phyloP scores from a whole-genome alignment of 352 stramenopile species.

The Phytophthora cryptogea region DNA sequence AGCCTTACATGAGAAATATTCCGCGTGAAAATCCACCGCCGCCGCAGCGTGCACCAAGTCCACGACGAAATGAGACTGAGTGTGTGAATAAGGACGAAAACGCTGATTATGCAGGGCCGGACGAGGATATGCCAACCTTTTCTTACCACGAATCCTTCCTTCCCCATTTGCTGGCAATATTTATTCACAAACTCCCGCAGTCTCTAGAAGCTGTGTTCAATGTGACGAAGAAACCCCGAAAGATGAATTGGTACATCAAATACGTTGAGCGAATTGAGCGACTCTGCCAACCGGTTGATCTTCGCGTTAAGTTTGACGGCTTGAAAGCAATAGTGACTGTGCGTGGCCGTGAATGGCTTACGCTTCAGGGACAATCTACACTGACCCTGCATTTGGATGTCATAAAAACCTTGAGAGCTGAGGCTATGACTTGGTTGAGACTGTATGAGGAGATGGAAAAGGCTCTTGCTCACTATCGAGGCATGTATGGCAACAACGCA shows the following conservation, averaged over 20 bases:
- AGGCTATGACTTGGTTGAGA: slow-evolving; percentile 51
- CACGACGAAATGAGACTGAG: slow-evolving; percentile 14
- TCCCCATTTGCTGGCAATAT: slow-evolving; percentile 48
- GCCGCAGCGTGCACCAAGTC: slow-evolving; percentile 12
- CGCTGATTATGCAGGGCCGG: slow-evolving; percentile 11
- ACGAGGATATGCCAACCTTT: slow-evolving; percentile 44
- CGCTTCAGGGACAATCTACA: slow-evolving; percentile 45
- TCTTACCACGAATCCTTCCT: slow-evolving; percentile 59
- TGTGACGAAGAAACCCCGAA: slow-evolving; percentile 69
- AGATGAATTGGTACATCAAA: slow-evolving; percentile 74
- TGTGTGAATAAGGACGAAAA: slow-evolving; percentile 4
- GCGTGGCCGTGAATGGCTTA: slow-evolving; percentile 55
- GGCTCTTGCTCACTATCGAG: slow-evolving; percentile 27
- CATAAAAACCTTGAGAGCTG: slow-evolving; percentile 46
- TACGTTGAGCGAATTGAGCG: slow-evolving; percentile 59
- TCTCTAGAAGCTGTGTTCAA: slow-evolving; percentile 59
- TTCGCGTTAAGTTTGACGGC: slow-evolving; percentile 50
- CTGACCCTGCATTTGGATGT: slow-evolving; percentile 49
- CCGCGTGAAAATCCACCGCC: slow-evolving; percentile 7
- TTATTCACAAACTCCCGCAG: slow-evolving; percentile 60
- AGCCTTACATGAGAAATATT: slow-evolving; percentile 20
- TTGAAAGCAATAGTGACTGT: slow-evolving; percentile 47
- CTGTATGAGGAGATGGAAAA: slow-evolving; percentile 48
- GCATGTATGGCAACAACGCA: slow-evolving; percentile 17
- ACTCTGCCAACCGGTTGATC: slow-evolving; percentile 35